Conservation (phyloP, 2,329 filamentous ascomycete species). For the Annulohypoxylon truncatum region DNA sequence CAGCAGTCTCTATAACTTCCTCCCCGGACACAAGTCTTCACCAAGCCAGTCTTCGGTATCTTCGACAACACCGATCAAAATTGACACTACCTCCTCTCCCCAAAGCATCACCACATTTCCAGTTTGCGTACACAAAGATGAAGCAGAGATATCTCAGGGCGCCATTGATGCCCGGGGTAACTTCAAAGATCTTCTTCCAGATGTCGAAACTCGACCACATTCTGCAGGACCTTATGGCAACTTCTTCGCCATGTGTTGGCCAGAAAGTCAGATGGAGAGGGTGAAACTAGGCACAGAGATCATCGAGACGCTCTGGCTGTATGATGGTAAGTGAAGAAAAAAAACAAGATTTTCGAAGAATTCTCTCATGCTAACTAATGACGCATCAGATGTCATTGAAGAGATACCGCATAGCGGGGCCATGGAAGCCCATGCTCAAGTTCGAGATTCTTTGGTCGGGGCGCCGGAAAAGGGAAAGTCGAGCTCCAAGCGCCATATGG, state of each 20-base stretch:
- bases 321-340: constrained; percentile 7
- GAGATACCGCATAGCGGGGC: constrained; percentile 11
- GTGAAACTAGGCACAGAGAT: constrained; percentile 11
- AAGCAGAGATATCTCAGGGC: constrained; percentile 1
- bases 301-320: constrained; percentile 16
- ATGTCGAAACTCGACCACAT: constrained; percentile 8
- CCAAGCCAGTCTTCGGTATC: constrained; percentile 5
- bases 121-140: constrained; percentile 10
- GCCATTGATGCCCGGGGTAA: constrained; percentile 10
- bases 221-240: constrained; percentile 9
- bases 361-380: not conserved
- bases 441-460: constrained; percentile 16
- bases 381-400: constrained; percentile 11
- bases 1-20: constrained; percentile 6
- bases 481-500: constrained; percentile 14
- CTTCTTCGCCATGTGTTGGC: constrained; percentile 17
- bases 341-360: not conserved
- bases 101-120: constrained; percentile 17
- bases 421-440: constrained; percentile 7
- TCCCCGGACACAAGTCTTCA: constrained; percentile 6
- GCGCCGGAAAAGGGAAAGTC: constrained; percentile 3
- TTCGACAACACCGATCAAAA: constrained; percentile 5
- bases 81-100: constrained; percentile 8
- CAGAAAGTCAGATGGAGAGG: constrained; percentile 7
- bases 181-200: constrained; percentile 13